Evolutionary conservation across 768 basidiomycete species (phyloP), one percentile per base, ranked within the genome.

Genomic region (Kwoniella pini): DNA sequence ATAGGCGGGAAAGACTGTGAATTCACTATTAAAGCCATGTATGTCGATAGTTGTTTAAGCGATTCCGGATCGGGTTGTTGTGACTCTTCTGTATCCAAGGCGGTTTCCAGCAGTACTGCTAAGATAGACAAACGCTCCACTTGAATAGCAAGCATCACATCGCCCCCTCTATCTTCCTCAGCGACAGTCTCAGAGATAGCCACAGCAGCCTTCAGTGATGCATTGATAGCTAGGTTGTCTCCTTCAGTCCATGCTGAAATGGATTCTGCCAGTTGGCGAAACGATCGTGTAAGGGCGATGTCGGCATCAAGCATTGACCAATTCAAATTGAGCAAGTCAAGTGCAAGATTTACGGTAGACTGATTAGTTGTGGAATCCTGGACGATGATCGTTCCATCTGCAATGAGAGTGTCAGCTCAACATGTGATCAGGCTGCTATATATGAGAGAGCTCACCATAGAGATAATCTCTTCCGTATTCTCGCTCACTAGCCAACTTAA

Each of bases 141-240:
- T 64, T 97, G 91, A 15, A 93, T 86, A 0, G 84, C 83, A 0
- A 87, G 82, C 85, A 93, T 89, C 84, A 93, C 88, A 59, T 91
- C 88, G 0, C 93, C 93, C 4, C 81, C 82, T 31, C 91, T 84
- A 38, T 78, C 81, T 78, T 94, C 93, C 19, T 76, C 75, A 0
- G 88, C 84, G 27, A 92, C 84, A 44, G 83, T 83, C 22, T 81
- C 83, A 3, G 90, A 89, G 9, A 90, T 82, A 0, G 84, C 82
- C 0, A 85, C 82, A 0, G 85, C 86, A 28, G 87, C 81, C 0
- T 81, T 74, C 22, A 91, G 71, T 6, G 88, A 77, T 15, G 81
- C 82, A 3, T 82, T 81, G 13, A 88, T 81, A 12, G 88, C 82
- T 12, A 80, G 71, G n/a, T 75, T 68, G 57, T 89, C 85, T 1